These are phyloP conservation scores for Penicillium brevicompactum DNA, from an alignment of 2,329 filamentous ascomycete genomes.

Conservation along the genomic window DNA sequence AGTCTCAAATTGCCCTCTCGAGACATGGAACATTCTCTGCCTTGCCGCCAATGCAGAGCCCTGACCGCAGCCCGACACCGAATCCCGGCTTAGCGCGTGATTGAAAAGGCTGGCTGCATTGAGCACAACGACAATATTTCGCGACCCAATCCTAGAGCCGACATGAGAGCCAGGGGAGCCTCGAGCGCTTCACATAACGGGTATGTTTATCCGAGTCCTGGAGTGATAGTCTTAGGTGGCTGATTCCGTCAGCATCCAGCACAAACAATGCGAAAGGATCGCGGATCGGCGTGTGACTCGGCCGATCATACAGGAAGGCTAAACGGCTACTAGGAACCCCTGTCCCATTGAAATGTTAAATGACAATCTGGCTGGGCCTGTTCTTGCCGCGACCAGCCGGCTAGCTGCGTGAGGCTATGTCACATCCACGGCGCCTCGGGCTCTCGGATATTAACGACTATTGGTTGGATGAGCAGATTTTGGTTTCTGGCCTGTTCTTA, in stretches of 20 bases:
- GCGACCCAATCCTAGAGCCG: background rate
- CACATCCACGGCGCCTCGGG: conserved; percentile 17
- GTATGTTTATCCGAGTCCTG: background rate
- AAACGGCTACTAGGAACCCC: conserved; percentile 13
- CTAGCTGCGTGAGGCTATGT: conserved; percentile 25
- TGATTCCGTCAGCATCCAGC: background rate
- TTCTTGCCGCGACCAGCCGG: conserved; percentile 23
- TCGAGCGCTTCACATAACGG: background rate
- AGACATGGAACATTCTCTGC: conserved; percentile 7
- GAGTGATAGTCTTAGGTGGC: background rate
- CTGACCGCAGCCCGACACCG: conserved; percentile 18
- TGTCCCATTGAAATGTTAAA: conserved; percentile 1
- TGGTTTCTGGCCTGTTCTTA: conserved; percentile 6
- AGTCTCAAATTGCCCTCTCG: conserved; percentile 12
- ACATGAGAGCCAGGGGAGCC: background rate
- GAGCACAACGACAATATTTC: conserved; percentile 5
- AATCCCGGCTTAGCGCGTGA: conserved; percentile 31
- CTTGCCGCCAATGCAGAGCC: conserved; percentile 13
- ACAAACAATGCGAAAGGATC: background rate
- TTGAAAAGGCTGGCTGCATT: conserved; percentile 33
- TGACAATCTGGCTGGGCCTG: conserved; percentile 7
- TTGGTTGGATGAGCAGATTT: conserved; percentile 19
- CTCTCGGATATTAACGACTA: background rate
- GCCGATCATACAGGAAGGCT: conserved; percentile 1
- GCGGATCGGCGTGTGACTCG: background rate